These are phyloP conservation scores for Dichotomopilus funicola DNA, from an alignment of 2,329 filamentous ascomycete genomes.

Conservation along the genomic window DNA sequence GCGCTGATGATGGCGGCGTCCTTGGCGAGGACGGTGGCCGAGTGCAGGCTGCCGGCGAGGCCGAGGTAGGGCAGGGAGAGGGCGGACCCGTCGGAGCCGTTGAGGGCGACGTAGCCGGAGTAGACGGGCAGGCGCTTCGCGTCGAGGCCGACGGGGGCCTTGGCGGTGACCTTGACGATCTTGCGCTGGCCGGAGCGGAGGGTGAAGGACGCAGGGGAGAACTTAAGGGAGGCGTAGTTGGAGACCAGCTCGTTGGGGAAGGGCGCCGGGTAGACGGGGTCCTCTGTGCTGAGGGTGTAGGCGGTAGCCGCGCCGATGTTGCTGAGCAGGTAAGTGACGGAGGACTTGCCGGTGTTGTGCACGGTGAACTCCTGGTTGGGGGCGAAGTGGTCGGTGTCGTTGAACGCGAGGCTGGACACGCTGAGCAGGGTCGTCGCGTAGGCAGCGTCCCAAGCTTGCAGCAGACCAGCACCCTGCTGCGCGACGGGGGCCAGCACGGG, in stretches of 20 bases:
- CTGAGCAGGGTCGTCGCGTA: constrained; percentile 47
- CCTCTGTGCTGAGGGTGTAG: constrained; percentile 42
- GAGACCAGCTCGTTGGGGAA: constrained; percentile 42
- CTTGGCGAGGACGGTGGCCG: constrained; percentile 30
- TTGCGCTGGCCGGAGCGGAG: constrained; percentile 38
- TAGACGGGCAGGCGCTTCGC: constrained; percentile 40
- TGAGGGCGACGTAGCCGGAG: constrained; percentile 42
- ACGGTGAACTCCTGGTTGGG: constrained; percentile 47
- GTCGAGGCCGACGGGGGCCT: constrained; percentile 34
- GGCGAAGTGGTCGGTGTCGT: constrained; percentile 54
- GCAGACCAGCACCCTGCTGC: constrained; percentile 55
- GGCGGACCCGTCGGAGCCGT: constrained; percentile 35
- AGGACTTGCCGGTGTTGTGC: constrained; percentile 44
- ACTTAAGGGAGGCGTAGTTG: constrained; percentile 37
- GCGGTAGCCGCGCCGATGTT: constrained; percentile 46
- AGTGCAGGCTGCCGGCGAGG: constrained; percentile 34
- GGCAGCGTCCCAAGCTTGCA: constrained; percentile 55
- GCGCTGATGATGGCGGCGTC: constrained; percentile 26
- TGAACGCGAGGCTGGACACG: constrained; percentile 54
- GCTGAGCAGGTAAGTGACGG: constrained; percentile 46
- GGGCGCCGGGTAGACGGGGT: constrained; percentile 30
- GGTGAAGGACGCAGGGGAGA: constrained; percentile 36
- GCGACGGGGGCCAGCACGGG: constrained; percentile 45
- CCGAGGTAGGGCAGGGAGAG: constrained; percentile 36
- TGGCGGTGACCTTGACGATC: constrained; percentile 40